Base-by-base conservation (phyloP, 768 basidiomycete genomes). In the Calocybe cyanea region DNA sequence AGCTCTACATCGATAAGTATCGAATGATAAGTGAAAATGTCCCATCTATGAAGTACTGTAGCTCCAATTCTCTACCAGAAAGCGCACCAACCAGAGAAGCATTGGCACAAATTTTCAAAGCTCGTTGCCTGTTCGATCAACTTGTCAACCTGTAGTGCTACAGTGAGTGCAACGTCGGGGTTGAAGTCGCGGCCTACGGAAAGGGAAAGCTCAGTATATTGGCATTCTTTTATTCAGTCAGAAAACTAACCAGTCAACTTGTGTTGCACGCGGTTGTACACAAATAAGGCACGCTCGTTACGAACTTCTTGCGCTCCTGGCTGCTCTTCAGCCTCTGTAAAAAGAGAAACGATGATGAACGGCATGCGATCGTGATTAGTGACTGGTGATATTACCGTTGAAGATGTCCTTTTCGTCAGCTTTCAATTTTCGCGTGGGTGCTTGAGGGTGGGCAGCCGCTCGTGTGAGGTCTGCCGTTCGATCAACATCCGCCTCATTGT, bases 371-470 rank as follows among this genome's bases (percentile, higher is more conserved):
- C 25, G 25, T 28, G 11, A n/a, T n/a, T n/a, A n/a, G n/a, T 11
- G 25, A 28, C 25, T 6, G 25, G 6, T 11, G 25, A 28, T 28
- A 28, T 28, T 58, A 91, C 93, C 90, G 57, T 87, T 90, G 64
- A 96, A 83, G 46, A 95, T 95, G 57, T 94, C 87, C 50, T 88
- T 92, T 64, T 98, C 94, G 56, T 96, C 92, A 1, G 92, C 86
- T 63, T 87, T 90, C 45, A 87, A 70, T 63, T 87, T 90, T 41
- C 93, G 81, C 49, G 76, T 76, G 2, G 87, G 89, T 7, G 78
- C 90, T 60, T 90, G 87, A 11, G 85, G 84, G 61, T 88, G 82
- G 17, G 77, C 85, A 25, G 83, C 76, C 28, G 80, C 81, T 46
- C 81, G 75, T 14, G 77, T 77, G 38, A 87, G 67, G 28, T 89